These are phyloP conservation scores for Didymosphaeria variabile DNA, from an alignment of 2,329 filamentous ascomycete species.

Conservation along the genomic window DNA sequence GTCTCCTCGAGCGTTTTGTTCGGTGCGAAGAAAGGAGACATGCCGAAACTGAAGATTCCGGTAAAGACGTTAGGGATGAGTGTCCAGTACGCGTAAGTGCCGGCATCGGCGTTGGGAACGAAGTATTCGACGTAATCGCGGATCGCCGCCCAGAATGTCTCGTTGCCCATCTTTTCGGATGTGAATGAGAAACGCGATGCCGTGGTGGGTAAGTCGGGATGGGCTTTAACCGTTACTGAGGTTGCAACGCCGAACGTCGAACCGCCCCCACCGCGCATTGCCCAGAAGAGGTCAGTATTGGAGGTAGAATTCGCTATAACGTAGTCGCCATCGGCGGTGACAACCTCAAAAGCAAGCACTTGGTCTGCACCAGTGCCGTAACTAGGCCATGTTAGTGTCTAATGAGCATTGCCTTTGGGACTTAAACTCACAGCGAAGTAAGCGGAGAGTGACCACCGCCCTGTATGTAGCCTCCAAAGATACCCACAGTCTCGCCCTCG, in stretches of 20 bases:
- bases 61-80: constrained; percentile 41
- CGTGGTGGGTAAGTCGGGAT: constrained; percentile 43
- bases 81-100: constrained; percentile 47
- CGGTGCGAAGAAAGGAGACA: constrained; percentile 48
- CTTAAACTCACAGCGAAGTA: constrained; percentile 46
- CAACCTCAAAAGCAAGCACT: constrained; percentile 38
- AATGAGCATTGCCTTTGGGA: constrained; percentile 27
- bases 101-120: constrained; percentile 47
- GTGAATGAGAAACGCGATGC: constrained; percentile 45
- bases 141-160: constrained; percentile 49
- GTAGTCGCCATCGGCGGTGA: constrained; percentile 43
- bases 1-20: constrained; percentile 43
- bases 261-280: constrained; percentile 46
- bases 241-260: constrained; percentile 47
- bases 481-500: constrained; percentile 60
- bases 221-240: constrained; percentile 46
- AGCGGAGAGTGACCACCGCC: constrained; percentile 66
- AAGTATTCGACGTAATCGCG: constrained; percentile 41
- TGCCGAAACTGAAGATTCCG: constrained; percentile 43
- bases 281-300: constrained; percentile 48
- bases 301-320: constrained; percentile 41
- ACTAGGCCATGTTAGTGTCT: constrained; percentile 28
- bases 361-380: constrained; percentile 52
- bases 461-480: constrained; percentile 55
- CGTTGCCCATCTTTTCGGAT: constrained; percentile 39